Conservation (phyloP, 495 filamentous ascomycete species). For the Podospora anserina region DNA sequence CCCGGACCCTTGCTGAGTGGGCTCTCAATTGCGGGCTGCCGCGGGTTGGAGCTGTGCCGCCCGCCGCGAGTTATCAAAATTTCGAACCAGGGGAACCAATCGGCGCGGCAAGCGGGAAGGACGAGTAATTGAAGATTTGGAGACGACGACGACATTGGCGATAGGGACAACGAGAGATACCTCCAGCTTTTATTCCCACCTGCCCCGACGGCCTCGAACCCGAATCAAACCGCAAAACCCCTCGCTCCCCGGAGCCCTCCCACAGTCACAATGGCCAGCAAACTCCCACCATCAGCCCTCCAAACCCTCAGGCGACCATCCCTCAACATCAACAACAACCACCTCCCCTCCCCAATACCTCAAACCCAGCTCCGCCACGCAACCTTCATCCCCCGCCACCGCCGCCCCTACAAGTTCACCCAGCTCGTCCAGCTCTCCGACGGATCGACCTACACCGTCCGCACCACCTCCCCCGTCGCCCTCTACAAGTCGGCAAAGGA, state of each 20-base stretch:
- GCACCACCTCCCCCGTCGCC: conserved; percentile 79
- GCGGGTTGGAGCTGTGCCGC: background rate
- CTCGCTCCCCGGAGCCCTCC: background rate
- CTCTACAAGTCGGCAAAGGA: conserved; percentile 78
- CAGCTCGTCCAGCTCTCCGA: conserved; percentile 94
- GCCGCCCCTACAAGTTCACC: conserved; percentile 92
- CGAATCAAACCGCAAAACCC: background rate
- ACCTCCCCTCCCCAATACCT: conserved; percentile 21
- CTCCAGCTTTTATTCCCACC: background rate
- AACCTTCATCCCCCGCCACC: conserved; percentile 80
- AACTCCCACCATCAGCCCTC: background rate
- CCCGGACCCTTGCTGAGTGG: background rate
- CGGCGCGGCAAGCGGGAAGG: conserved; percentile 10
- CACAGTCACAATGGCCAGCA: background rate
- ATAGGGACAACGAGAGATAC: background rate
- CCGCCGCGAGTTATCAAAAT: conserved; percentile 22
- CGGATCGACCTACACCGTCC: conserved; percentile 79
- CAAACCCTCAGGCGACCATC: background rate
- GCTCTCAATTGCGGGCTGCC: background rate
- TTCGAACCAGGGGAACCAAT: conserved; percentile 18
- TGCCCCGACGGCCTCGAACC: too few species aligned
- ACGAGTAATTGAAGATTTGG: background rate
- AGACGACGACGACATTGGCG: background rate
- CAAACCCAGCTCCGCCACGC: conserved; percentile 64
- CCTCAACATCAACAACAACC: conserved; percentile 14